phyloP scores from a whole-genome alignment of 495 filamentous ascomycete genomes.

The Terfezia claveryi region DNA sequence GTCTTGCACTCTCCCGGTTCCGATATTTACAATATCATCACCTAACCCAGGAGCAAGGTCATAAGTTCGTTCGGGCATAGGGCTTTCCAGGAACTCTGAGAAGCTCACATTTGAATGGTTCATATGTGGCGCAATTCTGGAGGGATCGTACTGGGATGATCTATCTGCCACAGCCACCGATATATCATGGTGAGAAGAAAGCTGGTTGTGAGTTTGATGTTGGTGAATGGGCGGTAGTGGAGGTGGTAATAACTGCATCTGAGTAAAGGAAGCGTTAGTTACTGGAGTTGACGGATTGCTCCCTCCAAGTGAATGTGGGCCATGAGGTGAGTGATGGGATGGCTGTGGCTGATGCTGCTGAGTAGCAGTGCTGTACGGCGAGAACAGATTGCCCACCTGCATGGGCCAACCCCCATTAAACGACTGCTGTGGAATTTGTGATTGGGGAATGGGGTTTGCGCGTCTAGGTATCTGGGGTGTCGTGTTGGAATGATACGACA shows the following conservation, averaged over 20 bases:
- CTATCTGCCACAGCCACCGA: conserved; percentile 8
- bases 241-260: conserved; percentile 10
- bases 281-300: conserved; percentile 13
- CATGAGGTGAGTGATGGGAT: conserved; percentile 14
- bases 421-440: too few relatives aligned
- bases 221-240: conserved; percentile 14
- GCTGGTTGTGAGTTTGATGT: conserved; percentile 7
- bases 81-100: conserved; percentile 14
- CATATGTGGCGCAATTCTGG: conserved; percentile 11
- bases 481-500: conserved; percentile 1
- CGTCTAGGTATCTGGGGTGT: too few relatives aligned
- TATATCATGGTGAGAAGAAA: conserved; percentile 10
- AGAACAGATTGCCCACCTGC: conserved; percentile 3
- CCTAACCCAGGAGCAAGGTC: conserved; percentile 6
- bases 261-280: conserved; percentile 12
- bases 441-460: too few relatives aligned
- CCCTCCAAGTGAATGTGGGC: conserved; percentile 3
- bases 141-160: conserved; percentile 12
- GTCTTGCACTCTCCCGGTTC: conserved; percentile 14
- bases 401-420: too few relatives aligned
- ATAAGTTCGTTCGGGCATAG: not conserved
- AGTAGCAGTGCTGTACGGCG: conserved; percentile 9
- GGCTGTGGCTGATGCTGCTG: not conserved
- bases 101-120: conserved; percentile 6
- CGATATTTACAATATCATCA: conserved; percentile 16